Base-by-base conservation (phyloP, 2,329 filamentous ascomycete species). In the Diaporthe caulivora region DNA sequence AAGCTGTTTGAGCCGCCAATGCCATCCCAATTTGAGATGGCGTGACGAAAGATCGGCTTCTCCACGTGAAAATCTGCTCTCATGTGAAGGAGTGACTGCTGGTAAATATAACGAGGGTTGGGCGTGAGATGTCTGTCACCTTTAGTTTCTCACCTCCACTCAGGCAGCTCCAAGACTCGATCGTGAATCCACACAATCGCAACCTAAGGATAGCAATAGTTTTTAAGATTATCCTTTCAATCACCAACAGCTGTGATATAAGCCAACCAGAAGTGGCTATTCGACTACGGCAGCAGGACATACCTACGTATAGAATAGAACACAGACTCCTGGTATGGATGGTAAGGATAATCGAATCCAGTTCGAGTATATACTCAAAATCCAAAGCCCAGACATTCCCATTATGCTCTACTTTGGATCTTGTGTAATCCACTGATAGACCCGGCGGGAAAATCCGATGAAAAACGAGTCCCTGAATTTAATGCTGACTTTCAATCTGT, bases 1-100 rank as follows among this genome's bases (percentile, higher is more conserved):
- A 51, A 37, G 21, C 44, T 51, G 62, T 65, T 65, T 65, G 62
- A 65, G 62, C 44, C n/a, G 62, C 29, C 44, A 37, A 9, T 34
- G 44, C 29, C 4, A 31, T 51, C 31, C 62, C 62, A 18, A 65
- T 13, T 51, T 49, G 29, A 49, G 44, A 65, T 37, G 29, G 31
- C 29, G 26, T 51, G 44, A 65, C 62, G 62, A 44, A 65, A 34
- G n/a, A 24, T 8, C 8, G 9, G 13, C 44, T 34, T 11, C 34
- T 13, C n/a, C 62, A 51, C 37, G 29, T 51, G 62, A 37, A 51
- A 65, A 18, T 18, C 13, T 8, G 13, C 11, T 24, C 21, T 7
- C n/a, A 8, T 42, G 26, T 17, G 17, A 2, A 11, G 13, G 21
- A 42, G 34, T 26, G 1, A 9, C 2, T 26, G 31, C 31, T 18